These are phyloP conservation scores for Apiospora marii DNA, from an alignment of 2,329 filamentous ascomycete genomes.

Conservation along the genomic window DNA sequence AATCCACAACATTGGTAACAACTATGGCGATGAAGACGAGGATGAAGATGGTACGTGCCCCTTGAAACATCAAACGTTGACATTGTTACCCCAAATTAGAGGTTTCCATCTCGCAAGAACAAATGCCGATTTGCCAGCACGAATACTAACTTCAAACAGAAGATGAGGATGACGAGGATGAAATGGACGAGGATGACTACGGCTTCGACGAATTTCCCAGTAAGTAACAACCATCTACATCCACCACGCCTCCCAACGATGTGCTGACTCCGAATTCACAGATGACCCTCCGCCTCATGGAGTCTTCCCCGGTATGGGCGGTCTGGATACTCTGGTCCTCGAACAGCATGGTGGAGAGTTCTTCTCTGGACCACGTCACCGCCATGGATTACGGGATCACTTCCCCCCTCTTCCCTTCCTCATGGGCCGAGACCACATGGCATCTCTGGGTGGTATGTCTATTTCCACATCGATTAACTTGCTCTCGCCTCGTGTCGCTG, in stretches of 20 bases:
- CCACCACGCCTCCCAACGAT: background rate
- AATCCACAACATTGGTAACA: constrained; percentile 58
- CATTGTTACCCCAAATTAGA: background rate
- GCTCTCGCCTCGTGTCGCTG: background rate
- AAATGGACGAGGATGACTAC: constrained; percentile 73
- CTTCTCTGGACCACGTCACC: constrained; percentile 56
- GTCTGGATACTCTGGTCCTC: constrained; percentile 63
- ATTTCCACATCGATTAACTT: background rate
- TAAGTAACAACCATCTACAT: constrained; percentile 47
- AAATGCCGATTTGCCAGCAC: background rate
- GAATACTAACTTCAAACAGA: constrained; percentile 37
- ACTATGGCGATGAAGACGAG: constrained; percentile 61
- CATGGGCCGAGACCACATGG: constrained; percentile 41
- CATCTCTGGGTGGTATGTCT: constrained; percentile 39
- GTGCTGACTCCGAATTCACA: constrained; percentile 24
- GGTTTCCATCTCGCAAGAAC: background rate
- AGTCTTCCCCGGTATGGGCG: constrained; percentile 54
- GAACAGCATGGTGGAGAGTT: constrained; percentile 47
- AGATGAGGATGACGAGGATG: constrained; percentile 71
- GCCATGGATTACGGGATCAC: constrained; percentile 62
- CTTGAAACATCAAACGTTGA: background rate
- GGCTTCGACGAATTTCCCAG: constrained; percentile 66
- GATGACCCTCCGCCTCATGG: constrained; percentile 56
- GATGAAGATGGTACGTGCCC: constrained; percentile 59
- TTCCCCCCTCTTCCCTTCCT: constrained; percentile 58